Percentiles rank a stretch among this genome's conserved stretches.
phyloP scores from a whole-genome alignment of 768 basidiomycete genomes.

The Amanita fuliginea region DNA sequence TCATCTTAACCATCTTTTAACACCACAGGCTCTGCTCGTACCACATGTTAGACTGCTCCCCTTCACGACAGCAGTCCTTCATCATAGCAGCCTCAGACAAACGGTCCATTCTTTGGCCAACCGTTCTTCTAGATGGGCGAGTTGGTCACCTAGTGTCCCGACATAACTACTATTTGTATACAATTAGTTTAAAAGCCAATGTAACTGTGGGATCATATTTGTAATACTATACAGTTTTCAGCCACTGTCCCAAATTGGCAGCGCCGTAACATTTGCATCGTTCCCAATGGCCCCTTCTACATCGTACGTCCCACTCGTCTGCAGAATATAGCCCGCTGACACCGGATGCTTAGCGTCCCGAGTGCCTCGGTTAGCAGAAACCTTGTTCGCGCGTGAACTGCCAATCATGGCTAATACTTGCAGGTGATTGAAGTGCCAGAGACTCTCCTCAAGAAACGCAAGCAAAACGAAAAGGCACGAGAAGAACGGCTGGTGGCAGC shows the following conservation, averaged over 20 bases:
- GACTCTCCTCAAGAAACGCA: conserved; percentile 99
- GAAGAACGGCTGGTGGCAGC: conserved; percentile 87
- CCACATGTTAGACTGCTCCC: conserved; percentile 45
- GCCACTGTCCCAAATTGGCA: conserved; percentile 22
- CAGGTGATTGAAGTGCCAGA: conserved; percentile 96
- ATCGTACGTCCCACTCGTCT: conserved; percentile 30
- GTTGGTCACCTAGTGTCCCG: conserved; percentile 59
- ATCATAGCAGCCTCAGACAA: conserved; percentile 51
- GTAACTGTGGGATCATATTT: conserved; percentile 17
- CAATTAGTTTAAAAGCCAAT: too few relatives aligned
- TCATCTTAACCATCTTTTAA: conserved; percentile 47
- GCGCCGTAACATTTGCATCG: conserved; percentile 16
- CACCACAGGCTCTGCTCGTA: conserved; percentile 39
- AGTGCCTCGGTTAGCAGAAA: conserved; percentile 42
- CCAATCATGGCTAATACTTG: conserved; percentile 15
- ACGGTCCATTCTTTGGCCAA: conserved; percentile 54
- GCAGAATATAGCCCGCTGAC: conserved; percentile 1
- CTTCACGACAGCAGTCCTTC: conserved; percentile 32
- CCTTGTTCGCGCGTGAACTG: conserved; percentile 9
- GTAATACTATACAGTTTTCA: conserved; percentile 35
- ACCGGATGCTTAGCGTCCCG: conserved; percentile 33
- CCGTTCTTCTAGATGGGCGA: conserved; percentile 35
- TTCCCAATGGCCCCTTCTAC: conserved; percentile 44
- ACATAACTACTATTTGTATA: conserved; percentile 12
- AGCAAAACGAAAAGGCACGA: conserved; percentile 92